Evolutionary conservation across 495 filamentous ascomycete species (phyloP).

Genomic region (Aspergillus bertholletiae): DNA sequence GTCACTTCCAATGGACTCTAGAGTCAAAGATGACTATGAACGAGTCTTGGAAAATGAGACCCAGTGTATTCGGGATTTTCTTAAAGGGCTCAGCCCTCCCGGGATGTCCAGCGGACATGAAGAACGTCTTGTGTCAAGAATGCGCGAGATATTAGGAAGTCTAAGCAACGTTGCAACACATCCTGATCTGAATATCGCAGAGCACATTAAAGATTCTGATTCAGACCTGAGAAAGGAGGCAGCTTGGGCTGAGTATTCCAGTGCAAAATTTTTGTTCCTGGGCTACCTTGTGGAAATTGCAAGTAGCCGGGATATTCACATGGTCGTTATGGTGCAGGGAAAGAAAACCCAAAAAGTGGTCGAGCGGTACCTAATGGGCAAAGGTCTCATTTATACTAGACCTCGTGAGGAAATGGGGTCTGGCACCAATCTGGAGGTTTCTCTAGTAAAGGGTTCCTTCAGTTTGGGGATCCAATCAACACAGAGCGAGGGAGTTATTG

Average conservation of each 20-base stretch:
- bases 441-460: conserved; percentile 32
- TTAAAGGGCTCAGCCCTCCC: conserved; percentile 15
- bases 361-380: conserved; percentile 50
- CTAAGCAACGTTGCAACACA: conserved; percentile 50
- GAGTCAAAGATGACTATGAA: conserved; percentile 43
- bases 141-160: conserved; percentile 37
- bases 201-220: conserved; percentile 30
- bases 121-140: conserved; percentile 20
- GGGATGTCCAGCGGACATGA: conserved; percentile 13
- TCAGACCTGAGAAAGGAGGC: conserved; percentile 43
- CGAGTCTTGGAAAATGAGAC: conserved; percentile 25
- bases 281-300: conserved; percentile 46
- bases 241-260: conserved; percentile 52
- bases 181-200: conserved; percentile 49
- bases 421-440: conserved; percentile 31
- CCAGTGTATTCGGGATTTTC: conserved; percentile 23
- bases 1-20: conserved; percentile 43
- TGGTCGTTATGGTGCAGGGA: conserved; percentile 43
- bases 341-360: conserved; percentile 45
- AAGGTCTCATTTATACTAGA: conserved; percentile 40
- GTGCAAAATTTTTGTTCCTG: conserved; percentile 56
- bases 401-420: conserved; percentile 36
- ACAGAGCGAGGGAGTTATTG: conserved; percentile 31
- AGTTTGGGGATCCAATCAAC: conserved; percentile 48
- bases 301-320: conserved; percentile 36